phyloP scores from a whole-genome alignment of 1,139 yeast species.

The Spencermartinsiella ligniputridi region DNA sequence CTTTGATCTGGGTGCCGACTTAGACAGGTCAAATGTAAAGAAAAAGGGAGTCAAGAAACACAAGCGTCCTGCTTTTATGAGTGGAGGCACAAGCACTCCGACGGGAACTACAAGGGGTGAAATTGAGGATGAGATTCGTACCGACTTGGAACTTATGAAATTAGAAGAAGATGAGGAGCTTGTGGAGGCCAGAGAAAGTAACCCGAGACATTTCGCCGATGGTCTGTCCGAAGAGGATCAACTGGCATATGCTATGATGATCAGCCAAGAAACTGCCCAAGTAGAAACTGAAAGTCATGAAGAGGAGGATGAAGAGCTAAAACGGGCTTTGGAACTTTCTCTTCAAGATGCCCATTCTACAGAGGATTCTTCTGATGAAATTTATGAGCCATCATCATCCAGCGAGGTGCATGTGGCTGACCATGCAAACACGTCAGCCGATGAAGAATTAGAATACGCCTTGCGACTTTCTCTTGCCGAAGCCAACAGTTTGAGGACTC shows the following conservation, averaged over 20 bases:
- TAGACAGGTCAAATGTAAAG: slow-evolving; percentile 21
- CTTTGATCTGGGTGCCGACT: slow-evolving; percentile 53
- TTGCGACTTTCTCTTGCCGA: slow-evolving; percentile 17
- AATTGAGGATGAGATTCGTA: slow-evolving; percentile 24
- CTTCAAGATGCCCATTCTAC: slow-evolving; percentile 8
- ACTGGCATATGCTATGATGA: slow-evolving; percentile 40
- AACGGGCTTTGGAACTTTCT: slow-evolving; percentile 24
- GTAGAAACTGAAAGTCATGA: slow-evolving; percentile 4
- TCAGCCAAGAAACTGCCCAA: slow-evolving; percentile 25
- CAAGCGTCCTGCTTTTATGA: slow-evolving; percentile 17
- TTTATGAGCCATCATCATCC: slow-evolving; percentile 6
- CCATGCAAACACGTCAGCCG: not conserved
- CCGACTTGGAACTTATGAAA: slow-evolving; percentile 30
- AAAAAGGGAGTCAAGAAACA: slow-evolving; percentile 30
- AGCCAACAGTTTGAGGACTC: slow-evolving; percentile 3
- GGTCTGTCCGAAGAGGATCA: slow-evolving; percentile 42
- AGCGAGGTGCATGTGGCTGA: not conserved
- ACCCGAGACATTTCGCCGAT: slow-evolving; percentile 32
- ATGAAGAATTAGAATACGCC: slow-evolving; percentile 17
- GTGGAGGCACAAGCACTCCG: slow-evolving; percentile 5
- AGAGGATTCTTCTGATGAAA: not conserved
- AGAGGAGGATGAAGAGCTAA: slow-evolving; percentile 23
- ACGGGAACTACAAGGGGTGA: slow-evolving; percentile 8
- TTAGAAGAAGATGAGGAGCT: slow-evolving; percentile 34
- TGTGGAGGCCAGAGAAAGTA: slow-evolving; percentile 31